A percentile compares a stretch with the other conserved stretches of the same genome.
These are phyloP conservation scores for Xerophyta viscosa DNA, from an alignment of 106 monocot genomes.

Conservation along the genomic window DNA sequence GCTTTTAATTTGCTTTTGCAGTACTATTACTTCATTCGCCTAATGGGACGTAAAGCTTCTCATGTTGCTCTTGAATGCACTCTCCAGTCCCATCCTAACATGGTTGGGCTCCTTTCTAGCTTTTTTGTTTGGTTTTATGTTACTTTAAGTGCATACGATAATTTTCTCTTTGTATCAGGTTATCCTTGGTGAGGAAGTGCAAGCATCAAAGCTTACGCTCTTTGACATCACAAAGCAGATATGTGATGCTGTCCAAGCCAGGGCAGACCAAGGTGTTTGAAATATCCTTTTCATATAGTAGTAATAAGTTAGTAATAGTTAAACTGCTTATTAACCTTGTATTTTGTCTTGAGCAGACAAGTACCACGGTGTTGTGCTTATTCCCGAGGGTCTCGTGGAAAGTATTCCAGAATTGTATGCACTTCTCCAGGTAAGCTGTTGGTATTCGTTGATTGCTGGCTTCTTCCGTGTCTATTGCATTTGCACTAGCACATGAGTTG, in stretches of 20 bases:
- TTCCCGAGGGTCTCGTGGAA: slow-evolving; percentile 90
- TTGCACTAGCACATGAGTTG: no score
- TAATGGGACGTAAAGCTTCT: slow-evolving; percentile 90
- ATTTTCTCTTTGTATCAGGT: slow-evolving; percentile 31
- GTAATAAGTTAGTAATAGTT: background rate
- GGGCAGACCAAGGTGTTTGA: slow-evolving; percentile 58
- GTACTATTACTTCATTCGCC: slow-evolving; percentile 96
- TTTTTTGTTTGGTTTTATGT: background rate
- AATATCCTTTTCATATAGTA: background rate
- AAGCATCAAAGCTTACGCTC: slow-evolving; percentile 76
- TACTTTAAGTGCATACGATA: background rate
- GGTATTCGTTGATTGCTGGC: no score
- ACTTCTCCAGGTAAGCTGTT: slow-evolving; percentile 50
- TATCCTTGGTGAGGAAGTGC: slow-evolving; percentile 82
- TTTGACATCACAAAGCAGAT: slow-evolving; percentile 84
- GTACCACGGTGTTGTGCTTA: slow-evolving; percentile 75
- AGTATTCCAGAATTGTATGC: slow-evolving; percentile 82
- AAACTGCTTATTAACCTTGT: background rate
- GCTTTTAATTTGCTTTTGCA: slow-evolving; percentile 22
- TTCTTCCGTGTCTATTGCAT: no score
- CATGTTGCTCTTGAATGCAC: slow-evolving; percentile 93
- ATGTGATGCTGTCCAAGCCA: slow-evolving; percentile 82
- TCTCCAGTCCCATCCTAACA: slow-evolving; percentile 89
- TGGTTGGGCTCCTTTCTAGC: slow-evolving; percentile 31
- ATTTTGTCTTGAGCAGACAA: slow-evolving; percentile 37